Evolutionary conservation across 2,329 filamentous ascomycete species (phyloP).

Genomic region (Pseudomassariella vexata): DNA sequence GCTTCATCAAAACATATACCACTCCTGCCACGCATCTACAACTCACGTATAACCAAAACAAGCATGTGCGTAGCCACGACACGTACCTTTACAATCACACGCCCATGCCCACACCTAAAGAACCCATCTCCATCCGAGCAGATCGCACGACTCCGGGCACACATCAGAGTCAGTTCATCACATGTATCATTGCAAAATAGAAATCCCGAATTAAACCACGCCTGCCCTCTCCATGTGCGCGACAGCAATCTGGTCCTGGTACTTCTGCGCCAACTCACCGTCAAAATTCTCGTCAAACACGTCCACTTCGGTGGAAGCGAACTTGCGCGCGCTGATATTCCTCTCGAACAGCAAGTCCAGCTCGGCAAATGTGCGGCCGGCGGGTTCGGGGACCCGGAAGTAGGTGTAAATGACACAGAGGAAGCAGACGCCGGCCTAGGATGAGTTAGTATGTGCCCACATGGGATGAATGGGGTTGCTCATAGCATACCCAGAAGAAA

Average conservation of each 20-base stretch:
- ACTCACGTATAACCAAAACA: too few relatives aligned
- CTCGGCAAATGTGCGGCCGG: slow-evolving; percentile 77
- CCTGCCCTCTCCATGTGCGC: slow-evolving; percentile 19
- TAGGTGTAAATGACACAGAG: slow-evolving; percentile 76
- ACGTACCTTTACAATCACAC: background rate
- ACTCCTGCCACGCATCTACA: too few relatives aligned
- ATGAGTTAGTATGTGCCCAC: too few relatives aligned
- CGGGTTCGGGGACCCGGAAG: slow-evolving; percentile 75
- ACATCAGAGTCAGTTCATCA: too few relatives aligned
- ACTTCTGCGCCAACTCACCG: slow-evolving; percentile 40
- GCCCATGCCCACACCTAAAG: background rate
- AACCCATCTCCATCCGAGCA: too few relatives aligned
- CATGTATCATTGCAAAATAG: too few relatives aligned
- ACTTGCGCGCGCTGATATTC: slow-evolving; percentile 65
- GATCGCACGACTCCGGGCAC: too few relatives aligned
- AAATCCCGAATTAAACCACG: slow-evolving; percentile 6
- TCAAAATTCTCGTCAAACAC: slow-evolving; percentile 49
- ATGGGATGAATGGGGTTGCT: too few relatives aligned
- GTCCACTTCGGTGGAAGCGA: slow-evolving; percentile 52
- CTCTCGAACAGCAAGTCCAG: slow-evolving; percentile 80
- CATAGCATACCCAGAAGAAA: slow-evolving; percentile 75
- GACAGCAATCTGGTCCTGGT: slow-evolving; percentile 34
- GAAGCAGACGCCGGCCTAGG: slow-evolving; percentile 67
- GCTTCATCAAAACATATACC: too few relatives aligned
- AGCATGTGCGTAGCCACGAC: too few relatives aligned